phyloP scores from a whole-genome alignment of 2,329 filamentous ascomycete species.

The Pseudofabraea citricarpa region DNA sequence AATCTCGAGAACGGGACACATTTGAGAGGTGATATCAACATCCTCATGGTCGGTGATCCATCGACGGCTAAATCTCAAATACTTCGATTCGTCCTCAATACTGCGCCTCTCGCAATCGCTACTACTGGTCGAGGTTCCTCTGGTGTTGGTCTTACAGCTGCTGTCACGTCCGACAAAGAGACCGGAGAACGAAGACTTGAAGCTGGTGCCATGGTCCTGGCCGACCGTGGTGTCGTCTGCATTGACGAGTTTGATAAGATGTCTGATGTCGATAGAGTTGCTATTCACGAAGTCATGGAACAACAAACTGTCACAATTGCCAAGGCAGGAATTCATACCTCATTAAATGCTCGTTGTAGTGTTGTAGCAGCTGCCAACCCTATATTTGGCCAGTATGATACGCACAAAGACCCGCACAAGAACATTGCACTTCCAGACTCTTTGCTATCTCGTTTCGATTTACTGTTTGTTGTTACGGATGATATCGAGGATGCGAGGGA shows the following conservation, averaged over 20 bases:
- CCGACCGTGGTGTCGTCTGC: constrained; percentile 93
- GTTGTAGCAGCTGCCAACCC: constrained; percentile 96
- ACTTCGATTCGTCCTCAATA: constrained; percentile 93
- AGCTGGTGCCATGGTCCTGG: constrained; percentile 98
- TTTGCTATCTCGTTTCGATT: constrained; percentile 94
- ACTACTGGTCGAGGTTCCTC: constrained; percentile 96
- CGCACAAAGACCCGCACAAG: constrained; percentile 97
- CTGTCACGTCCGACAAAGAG: constrained; percentile 94
- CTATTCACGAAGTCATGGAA: constrained; percentile 99
- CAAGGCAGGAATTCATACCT: constrained; percentile 97
- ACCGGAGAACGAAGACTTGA: constrained; percentile 92
- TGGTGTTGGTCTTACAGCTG: constrained; percentile 93
- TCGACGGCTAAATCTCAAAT: constrained; percentile 99
- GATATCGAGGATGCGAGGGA: constrained; percentile 95
- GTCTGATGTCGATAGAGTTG: constrained; percentile 96
- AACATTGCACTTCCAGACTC: constrained; percentile 98
- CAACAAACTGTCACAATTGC: constrained; percentile 99
- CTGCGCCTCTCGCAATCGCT: constrained; percentile 90
- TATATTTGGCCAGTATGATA: constrained; percentile 96
- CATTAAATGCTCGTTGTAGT: constrained; percentile 91
- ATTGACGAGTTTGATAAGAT: constrained; percentile 99
- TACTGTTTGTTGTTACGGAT: constrained; percentile 95
- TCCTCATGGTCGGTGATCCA: constrained; percentile 97
- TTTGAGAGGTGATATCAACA: constrained; percentile 97
- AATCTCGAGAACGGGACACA: constrained; percentile 98